Evolutionary conservation across 805 yeast species (phyloP).

Genomic region (Zygotorulaspora sp.): DNA sequence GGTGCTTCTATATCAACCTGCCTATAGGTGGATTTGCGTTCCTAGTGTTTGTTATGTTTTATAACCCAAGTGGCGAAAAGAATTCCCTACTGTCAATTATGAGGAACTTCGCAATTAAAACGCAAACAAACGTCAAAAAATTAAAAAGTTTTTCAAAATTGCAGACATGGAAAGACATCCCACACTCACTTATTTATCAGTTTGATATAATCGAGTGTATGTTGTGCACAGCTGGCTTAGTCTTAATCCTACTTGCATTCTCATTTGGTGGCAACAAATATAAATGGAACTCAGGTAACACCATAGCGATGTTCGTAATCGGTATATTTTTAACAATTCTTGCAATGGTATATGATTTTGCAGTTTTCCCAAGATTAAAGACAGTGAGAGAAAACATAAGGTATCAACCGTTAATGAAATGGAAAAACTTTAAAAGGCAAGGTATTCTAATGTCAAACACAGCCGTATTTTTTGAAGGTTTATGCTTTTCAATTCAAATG

Average conservation of each 20-base stretch:
- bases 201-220: slow-evolving; percentile 26
- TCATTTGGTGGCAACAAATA: slow-evolving; percentile 52
- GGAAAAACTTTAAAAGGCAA: slow-evolving; percentile 14
- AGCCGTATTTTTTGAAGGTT: slow-evolving; percentile 18
- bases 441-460: slow-evolving; percentile 19
- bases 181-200: slow-evolving; percentile 12
- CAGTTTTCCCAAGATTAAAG: slow-evolving; percentile 15
- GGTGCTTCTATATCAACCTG: slow-evolving; percentile 70
- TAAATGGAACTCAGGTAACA: slow-evolving; percentile 48
- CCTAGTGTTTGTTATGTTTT: slow-evolving; percentile 15
- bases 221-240: slow-evolving; percentile 22
- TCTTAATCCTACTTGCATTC: slow-evolving; percentile 21
- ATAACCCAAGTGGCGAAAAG: slow-evolving; percentile 17
- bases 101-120: neutral
- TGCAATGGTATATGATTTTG: slow-evolving; percentile 46
- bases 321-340: slow-evolving; percentile 41
- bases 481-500: slow-evolving; percentile 23
- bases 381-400: slow-evolving; percentile 9
- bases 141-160: neutral
- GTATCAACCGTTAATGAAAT: slow-evolving; percentile 21
- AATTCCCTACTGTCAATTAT: neutral
- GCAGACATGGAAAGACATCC: slow-evolving; percentile 7
- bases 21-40: slow-evolving; percentile 53
- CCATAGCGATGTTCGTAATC: slow-evolving; percentile 40
- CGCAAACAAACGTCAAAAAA: neutral